Evolutionary conservation across 2,329 filamentous ascomycete species (phyloP).

Genomic region (Sporothrix brasiliensis): DNA sequence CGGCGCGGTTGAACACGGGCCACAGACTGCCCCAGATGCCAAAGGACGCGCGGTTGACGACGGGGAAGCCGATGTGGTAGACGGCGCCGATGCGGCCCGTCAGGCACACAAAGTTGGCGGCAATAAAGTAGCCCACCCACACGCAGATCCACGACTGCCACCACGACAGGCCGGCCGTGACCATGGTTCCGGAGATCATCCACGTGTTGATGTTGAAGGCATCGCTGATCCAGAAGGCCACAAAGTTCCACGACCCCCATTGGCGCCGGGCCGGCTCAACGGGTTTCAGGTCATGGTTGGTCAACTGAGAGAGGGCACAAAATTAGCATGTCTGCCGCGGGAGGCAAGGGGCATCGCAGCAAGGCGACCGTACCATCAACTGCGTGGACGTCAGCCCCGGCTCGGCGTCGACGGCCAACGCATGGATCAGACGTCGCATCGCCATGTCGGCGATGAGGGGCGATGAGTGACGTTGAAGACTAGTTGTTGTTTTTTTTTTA

Average conservation of each 20-base stretch:
- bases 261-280: slow-evolving; percentile 78
- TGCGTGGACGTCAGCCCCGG: slow-evolving; percentile 76
- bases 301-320: slow-evolving; percentile 58
- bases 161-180: slow-evolving; percentile 77
- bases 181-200: slow-evolving; percentile 90
- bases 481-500: too few relatives aligned
- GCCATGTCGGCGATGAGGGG: slow-evolving; percentile 8
- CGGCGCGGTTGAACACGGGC: slow-evolving; percentile 43
- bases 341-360: neutral
- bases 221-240: slow-evolving; percentile 84
- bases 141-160: slow-evolving; percentile 92
- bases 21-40: slow-evolving; percentile 75
- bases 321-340: slow-evolving; percentile 2
- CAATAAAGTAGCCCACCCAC: slow-evolving; percentile 80
- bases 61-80: slow-evolving; percentile 89
- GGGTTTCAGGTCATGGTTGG: slow-evolving; percentile 78
- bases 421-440: slow-evolving; percentile 50
- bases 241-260: slow-evolving; percentile 88
- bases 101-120: slow-evolving; percentile 72
- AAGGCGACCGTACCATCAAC: slow-evolving; percentile 62
- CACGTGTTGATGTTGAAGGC: slow-evolving; percentile 89
- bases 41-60: slow-evolving; percentile 62
- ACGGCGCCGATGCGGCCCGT: slow-evolving; percentile 83
- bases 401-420: slow-evolving; percentile 73
- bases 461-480: too few relatives aligned